Percentiles rank a stretch among this genome's conserved stretches.
These are phyloP conservation scores for Pichia manshurica DNA, from an alignment of 805 yeast species.

Conservation along the genomic window DNA sequence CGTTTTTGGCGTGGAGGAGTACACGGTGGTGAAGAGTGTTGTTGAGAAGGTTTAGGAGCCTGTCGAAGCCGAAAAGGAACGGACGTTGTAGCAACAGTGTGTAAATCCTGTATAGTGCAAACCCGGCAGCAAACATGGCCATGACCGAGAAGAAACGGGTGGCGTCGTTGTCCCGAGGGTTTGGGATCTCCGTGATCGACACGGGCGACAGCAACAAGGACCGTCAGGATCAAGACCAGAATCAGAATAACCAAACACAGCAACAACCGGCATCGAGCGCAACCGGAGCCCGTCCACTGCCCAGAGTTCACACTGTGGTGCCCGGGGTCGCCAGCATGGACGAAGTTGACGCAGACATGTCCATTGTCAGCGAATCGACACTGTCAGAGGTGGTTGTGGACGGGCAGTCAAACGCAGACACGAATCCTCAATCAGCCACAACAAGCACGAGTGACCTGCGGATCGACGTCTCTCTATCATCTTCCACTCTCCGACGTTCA, in stretches of 20 bases:
- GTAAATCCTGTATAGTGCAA: too few species aligned
- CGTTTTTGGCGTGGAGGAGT: slow-evolving; percentile 65
- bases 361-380: slow-evolving; percentile 3
- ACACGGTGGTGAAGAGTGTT: slow-evolving; percentile 55
- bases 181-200: slow-evolving; percentile 4
- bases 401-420: neutral
- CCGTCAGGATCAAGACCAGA: neutral
- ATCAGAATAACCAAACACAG: too few species aligned
- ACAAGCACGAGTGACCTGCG: neutral
- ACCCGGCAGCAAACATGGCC: neutral
- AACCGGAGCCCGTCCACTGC: too few species aligned
- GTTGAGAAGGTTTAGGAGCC: slow-evolving; percentile 30
- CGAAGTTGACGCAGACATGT: neutral
- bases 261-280: too few species aligned
- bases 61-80: too few species aligned
- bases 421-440: neutral
- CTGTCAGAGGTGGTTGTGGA: neutral
- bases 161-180: slow-evolving; percentile 3
- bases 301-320: neutral
- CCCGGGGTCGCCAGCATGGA: neutral
- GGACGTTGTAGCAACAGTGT: too few species aligned
- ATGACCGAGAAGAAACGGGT: slow-evolving; percentile 1
- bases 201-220: neutral
- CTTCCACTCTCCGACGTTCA: slow-evolving; percentile 1
- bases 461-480: slow-evolving; percentile 6